Conservation (phyloP, 352 stramenopile species). For the Globisporangium polare region DNA sequence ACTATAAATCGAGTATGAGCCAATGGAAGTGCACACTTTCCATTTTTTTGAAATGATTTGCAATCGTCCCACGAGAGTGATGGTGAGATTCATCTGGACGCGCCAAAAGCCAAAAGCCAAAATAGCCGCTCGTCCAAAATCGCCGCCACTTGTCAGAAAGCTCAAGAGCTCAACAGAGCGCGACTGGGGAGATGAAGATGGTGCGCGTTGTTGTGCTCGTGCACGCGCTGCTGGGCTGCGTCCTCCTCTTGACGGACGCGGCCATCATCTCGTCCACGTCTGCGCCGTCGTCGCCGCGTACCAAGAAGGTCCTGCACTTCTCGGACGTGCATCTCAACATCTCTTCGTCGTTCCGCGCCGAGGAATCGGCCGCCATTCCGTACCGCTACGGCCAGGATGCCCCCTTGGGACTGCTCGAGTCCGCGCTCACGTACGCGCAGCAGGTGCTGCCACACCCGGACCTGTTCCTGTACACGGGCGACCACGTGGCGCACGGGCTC, state of each 20-base stretch:
- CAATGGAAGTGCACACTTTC: neutral
- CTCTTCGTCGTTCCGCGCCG: conserved; percentile 33
- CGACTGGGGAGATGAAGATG: neutral
- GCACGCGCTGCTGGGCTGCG: neutral
- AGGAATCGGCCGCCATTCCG: conserved; percentile 31
- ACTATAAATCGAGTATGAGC: neutral
- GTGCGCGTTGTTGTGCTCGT: neutral
- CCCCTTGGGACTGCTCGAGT: conserved; percentile 56
- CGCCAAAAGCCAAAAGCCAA: no score
- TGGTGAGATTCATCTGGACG: no score
- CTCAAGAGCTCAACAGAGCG: neutral
- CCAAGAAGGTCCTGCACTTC: conserved; percentile 71
- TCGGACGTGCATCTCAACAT: conserved; percentile 86
- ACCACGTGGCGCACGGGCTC: conserved; percentile 62
- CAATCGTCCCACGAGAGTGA: no score
- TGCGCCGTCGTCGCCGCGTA: no score
- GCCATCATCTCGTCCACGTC: neutral
- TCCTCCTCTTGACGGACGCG: neutral
- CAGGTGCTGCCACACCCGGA: conserved; percentile 51
- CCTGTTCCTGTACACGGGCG: conserved; percentile 79
- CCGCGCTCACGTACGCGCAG: conserved; percentile 59
- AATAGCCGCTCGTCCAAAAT: no score
- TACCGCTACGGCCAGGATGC: conserved; percentile 55
- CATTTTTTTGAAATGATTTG: no score
- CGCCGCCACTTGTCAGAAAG: no score